A percentile compares a stretch with the other conserved stretches of the same genome.
These are phyloP conservation scores for Paramecium caudatum DNA, from an alignment of 73 alveolate species.

Conservation along the genomic window DNA sequence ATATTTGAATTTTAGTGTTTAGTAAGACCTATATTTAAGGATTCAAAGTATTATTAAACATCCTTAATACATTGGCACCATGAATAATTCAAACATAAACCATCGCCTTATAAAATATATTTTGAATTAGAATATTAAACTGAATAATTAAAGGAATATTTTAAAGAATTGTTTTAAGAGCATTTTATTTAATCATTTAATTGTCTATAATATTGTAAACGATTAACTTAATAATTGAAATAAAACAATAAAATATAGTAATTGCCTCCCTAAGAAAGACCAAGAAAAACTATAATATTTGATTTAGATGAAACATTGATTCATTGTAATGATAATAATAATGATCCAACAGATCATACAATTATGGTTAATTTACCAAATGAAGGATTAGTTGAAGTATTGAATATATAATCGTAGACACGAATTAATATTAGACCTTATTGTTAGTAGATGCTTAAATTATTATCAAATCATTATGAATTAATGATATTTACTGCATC, in stretches of 20 bases:
- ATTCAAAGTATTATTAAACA: not conserved
- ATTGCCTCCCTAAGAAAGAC: not conserved
- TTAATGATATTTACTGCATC: conserved; percentile 96
- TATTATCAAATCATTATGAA: conserved; percentile 85
- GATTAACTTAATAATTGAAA: not conserved
- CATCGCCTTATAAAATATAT: not conserved
- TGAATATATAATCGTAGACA: not conserved
- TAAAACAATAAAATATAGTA: not conserved
- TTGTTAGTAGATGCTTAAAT: conserved; percentile 83
- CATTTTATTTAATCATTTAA: not conserved
- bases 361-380: not conserved
- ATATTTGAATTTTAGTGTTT: conserved; percentile 11
- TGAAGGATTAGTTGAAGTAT: conserved; percentile 14
- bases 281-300: conserved; percentile 26
- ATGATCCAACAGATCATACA: conserved; percentile 12
- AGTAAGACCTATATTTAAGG: not conserved
- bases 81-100: conserved; percentile 16
- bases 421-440: conserved; percentile 83
- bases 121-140: not conserved
- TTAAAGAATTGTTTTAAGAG: conserved; percentile 21
- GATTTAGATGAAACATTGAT: conserved; percentile 76
- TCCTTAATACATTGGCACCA: conserved; percentile 25
- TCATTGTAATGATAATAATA: conserved; percentile 68
- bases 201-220: conserved; percentile 3
- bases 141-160: not conserved